Conservation (phyloP, 2,329 filamentous ascomycete species). For the Salinomyces thailandicus region DNA sequence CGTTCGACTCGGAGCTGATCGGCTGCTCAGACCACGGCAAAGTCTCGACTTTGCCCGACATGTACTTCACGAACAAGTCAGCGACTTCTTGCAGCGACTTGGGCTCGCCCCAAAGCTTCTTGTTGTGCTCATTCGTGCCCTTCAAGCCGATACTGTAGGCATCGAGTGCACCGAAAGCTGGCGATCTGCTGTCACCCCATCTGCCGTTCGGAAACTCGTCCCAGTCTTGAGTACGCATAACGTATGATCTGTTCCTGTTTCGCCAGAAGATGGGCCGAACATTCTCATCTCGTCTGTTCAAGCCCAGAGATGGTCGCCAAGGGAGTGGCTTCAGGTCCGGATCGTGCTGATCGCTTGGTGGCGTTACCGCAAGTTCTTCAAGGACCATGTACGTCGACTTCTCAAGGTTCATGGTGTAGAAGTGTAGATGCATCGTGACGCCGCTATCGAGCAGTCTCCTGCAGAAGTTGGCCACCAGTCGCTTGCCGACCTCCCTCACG, state of each 20-base stretch:
- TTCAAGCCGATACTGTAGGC: conserved; percentile 89
- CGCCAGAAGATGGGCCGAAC: conserved; percentile 98
- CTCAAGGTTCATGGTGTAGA: conserved; percentile 98
- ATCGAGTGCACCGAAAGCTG: conserved; percentile 90
- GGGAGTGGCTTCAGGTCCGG: conserved; percentile 61
- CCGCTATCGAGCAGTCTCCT: conserved; percentile 71
- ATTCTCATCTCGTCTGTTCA: conserved; percentile 83
- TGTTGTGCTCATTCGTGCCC: conserved; percentile 90
- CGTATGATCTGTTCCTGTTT: conserved; percentile 90
- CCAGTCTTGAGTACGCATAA: conserved; percentile 94
- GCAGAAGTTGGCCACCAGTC: conserved; percentile 81
- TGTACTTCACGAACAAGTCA: conserved; percentile 72
- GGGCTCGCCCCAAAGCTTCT: conserved; percentile 87
- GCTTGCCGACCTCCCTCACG: conserved; percentile 80
- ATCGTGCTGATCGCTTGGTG: conserved; percentile 54
- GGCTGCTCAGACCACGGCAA: conserved; percentile 91
- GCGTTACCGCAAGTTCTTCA: conserved; percentile 75
- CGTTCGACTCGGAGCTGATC: conserved; percentile 70
- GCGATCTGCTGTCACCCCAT: conserved; percentile 94
- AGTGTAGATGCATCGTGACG: conserved; percentile 74
- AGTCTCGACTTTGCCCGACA: conserved; percentile 67
- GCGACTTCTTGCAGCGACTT: conserved; percentile 69
- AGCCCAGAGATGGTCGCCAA: conserved; percentile 87
- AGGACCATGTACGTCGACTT: conserved; percentile 90
- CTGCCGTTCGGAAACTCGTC: conserved; percentile 98